Conservation (phyloP, 2,329 filamentous ascomycete genomes). For the Scedosporium dehoogii region DNA sequence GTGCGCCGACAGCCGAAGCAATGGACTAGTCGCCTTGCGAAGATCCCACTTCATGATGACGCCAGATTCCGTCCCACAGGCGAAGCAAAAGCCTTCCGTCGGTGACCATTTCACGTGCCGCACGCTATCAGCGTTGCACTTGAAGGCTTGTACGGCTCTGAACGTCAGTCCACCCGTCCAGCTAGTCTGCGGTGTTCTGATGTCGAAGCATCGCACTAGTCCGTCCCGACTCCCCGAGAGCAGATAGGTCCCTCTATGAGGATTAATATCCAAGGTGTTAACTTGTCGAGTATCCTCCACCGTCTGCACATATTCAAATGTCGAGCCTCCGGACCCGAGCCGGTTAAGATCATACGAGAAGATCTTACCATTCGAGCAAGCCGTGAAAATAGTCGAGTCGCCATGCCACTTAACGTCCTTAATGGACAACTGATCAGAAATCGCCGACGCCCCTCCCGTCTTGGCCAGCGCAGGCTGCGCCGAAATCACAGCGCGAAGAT, state of each 20-base stretch:
- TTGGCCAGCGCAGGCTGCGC: conserved; percentile 35
- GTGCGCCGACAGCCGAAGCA: conserved; percentile 52
- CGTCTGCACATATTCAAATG: conserved; percentile 46
- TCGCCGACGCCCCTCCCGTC: conserved; percentile 23
- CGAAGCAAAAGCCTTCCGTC: conserved; percentile 50
- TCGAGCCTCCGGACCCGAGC: conserved; percentile 31
- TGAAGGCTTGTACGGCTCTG: conserved; percentile 34
- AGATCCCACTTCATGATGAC: conserved; percentile 56
- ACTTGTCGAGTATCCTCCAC: conserved; percentile 54
- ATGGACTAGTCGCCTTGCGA: conserved; percentile 39
- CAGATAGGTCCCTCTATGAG: conserved; percentile 45
- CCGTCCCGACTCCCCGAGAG: conserved; percentile 57
- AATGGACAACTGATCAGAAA: conserved; percentile 50
- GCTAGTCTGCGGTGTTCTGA: conserved; percentile 38
- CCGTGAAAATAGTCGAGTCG: conserved; percentile 48
- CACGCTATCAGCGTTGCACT: conserved; percentile 45
- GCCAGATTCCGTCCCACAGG: conserved; percentile 54
- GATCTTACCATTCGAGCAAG: conserved; percentile 54
- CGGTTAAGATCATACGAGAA: conserved; percentile 52
- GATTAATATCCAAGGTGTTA: conserved; percentile 54
- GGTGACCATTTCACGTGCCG: conserved; percentile 58
- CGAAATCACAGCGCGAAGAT: conserved; percentile 46
- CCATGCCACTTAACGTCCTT: conserved; percentile 51
- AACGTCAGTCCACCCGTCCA: conserved; percentile 37
- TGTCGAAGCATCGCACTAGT: conserved; percentile 51